These are phyloP conservation scores for Phaffomyces opuntiae DNA, from an alignment of 805 yeast genomes.

Conservation along the genomic window DNA sequence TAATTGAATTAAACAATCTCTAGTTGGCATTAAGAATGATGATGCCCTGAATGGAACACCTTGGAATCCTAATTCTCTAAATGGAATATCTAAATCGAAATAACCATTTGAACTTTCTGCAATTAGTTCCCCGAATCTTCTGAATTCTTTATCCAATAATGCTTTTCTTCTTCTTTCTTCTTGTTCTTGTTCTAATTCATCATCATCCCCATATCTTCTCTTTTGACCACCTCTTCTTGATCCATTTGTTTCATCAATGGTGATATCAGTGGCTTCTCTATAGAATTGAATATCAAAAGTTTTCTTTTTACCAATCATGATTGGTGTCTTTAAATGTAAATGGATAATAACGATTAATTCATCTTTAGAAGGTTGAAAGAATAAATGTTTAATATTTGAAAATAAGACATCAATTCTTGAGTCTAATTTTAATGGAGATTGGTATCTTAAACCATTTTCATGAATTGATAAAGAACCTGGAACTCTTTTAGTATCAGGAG, in stretches of 20 bases:
- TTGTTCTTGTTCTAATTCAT: conserved; percentile 96
- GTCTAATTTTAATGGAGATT: conserved; percentile 76
- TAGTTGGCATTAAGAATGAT: conserved; percentile 91
- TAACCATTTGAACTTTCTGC: conserved; percentile 81
- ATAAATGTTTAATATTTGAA: conserved; percentile 84
- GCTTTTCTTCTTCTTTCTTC: conserved; percentile 93
- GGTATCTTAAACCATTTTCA: conserved; percentile 93
- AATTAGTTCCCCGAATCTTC: conserved; percentile 80
- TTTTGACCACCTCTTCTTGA: conserved; percentile 67
- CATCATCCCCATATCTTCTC: conserved; percentile 93
- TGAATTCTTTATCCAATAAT: conserved; percentile 86
- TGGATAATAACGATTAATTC: conserved; percentile 90
- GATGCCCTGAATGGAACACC: conserved; percentile 97
- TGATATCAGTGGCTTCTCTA: conserved; percentile 93
- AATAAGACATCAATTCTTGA: conserved; percentile 84
- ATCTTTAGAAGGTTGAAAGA: conserved; percentile 94
- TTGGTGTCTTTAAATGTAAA: conserved; percentile 85
- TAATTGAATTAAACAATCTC: conserved; percentile 92
- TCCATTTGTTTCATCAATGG: conserved; percentile 95
- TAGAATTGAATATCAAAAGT: conserved; percentile 94
- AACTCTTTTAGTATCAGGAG: conserved; percentile 93
- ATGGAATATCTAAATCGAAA: conserved; percentile 87
- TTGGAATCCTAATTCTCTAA: conserved; percentile 91
- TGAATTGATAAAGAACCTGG: conserved; percentile 90
- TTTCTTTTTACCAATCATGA: conserved; percentile 92